phyloP scores from a whole-genome alignment of 306 rosid genomes.

The Vicia sativa region DNA sequence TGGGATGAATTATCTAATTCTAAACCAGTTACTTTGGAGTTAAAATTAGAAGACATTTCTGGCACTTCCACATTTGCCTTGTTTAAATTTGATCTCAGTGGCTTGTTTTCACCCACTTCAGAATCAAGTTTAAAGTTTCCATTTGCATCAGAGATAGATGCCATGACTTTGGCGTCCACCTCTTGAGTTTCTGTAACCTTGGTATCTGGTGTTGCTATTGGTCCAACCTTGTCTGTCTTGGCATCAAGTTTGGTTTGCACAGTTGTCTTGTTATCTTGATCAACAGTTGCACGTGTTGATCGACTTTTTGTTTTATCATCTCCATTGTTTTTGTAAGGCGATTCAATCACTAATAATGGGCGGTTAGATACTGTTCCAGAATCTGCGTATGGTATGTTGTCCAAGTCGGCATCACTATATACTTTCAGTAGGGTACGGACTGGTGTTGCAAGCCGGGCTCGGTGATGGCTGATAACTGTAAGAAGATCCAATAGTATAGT shows the following conservation, averaged over 20 bases:
- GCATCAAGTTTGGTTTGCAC: slow-evolving; percentile 47
- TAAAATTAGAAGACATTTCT: slow-evolving; percentile 43
- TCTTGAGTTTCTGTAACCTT: slow-evolving; percentile 51
- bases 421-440: slow-evolving; percentile 83
- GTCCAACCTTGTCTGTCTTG: slow-evolving; percentile 51
- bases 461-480: slow-evolving; percentile 91
- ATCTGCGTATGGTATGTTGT: slow-evolving; percentile 70
- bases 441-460: slow-evolving; percentile 98
- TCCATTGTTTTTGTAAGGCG: slow-evolving; percentile 61
- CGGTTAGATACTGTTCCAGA: slow-evolving; percentile 65
- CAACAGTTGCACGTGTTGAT: slow-evolving; percentile 53
- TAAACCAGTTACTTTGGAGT: slow-evolving; percentile 17
- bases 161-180: slow-evolving; percentile 47
- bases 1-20: neutral
- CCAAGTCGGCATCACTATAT: slow-evolving; percentile 72
- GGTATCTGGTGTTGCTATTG: slow-evolving; percentile 40
- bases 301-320: slow-evolving; percentile 70
- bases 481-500: slow-evolving; percentile 89
- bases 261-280: slow-evolving; percentile 62
- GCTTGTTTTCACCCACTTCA: slow-evolving; percentile 46
- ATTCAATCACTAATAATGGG: slow-evolving; percentile 72
- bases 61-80: slow-evolving; percentile 39
- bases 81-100: slow-evolving; percentile 45
- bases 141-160: slow-evolving; percentile 43
- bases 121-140: slow-evolving; percentile 49